Evolutionary conservation across 805 yeast species (phyloP), one percentile per base, ranked within the genome.

Genomic region (Spencermartinsiella europaea): DNA sequence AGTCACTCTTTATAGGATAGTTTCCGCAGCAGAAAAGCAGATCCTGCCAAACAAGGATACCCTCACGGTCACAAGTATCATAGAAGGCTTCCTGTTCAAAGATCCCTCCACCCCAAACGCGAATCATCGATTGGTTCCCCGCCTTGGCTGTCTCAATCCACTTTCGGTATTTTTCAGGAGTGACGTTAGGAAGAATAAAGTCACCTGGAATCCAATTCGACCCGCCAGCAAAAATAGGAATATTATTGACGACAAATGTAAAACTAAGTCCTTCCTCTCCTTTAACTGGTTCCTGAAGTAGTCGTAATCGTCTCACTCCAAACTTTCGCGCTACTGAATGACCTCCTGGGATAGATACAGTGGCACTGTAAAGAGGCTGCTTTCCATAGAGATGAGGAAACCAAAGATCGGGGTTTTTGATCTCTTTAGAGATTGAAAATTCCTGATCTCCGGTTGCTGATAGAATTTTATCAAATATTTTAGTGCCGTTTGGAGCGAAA

Each of bases 21-120:
- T 69, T 71, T 1, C 77, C 79, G 61, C 80, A 75, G 1, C 75
- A 79, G 63, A 75, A 75, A 76, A 73, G 68, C 54, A 75, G 72
- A 53, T 75, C 80, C 42, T 75, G 79, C 77, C 79, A 75, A 4
- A 75, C 70, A 48, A 75, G 31, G 10, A 75, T 47, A 1, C 76
- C 76, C 7, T 62, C 48, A 16, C 62, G 42, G 48, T 72, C 76
- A 57, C 76, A 72, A 43, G 63, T 64, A 10, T 63, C 58, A 50
- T 72, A 73, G 48, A 73, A 68, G 2, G 50, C 39, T 25, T 72
- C 75, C 28, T 51, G 52, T 49, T 73, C 77, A 47, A 66, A 73
- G 44, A 56, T 57, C 1, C 77, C 77, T 21, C 77, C 77, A 4
- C 72, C 77, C 77, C 77, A 73, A 2, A 70, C 65, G 28, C 77